Conservation (phyloP, 2,329 filamentous ascomycete species). For the Knufia petricola region DNA sequence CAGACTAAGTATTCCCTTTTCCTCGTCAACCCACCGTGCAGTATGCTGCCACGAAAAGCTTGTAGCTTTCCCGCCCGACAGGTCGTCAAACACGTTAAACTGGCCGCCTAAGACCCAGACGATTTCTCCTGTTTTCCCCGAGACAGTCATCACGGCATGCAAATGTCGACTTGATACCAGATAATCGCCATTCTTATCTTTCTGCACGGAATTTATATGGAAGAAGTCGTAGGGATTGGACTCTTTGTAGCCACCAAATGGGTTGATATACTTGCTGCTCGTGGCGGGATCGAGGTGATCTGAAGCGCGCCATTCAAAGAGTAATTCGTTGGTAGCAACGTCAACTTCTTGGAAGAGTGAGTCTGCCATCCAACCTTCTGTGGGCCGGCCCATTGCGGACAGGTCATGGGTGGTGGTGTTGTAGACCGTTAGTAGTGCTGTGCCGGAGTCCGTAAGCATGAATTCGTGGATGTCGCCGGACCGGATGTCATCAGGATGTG, state of each 20-base stretch:
- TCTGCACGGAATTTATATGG: conserved; percentile 47
- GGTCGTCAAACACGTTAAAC: conserved; percentile 33
- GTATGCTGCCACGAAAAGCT: conserved; percentile 46
- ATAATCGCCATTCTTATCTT: conserved; percentile 38
- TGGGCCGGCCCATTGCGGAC: conserved; percentile 10
- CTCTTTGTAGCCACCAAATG: conserved; percentile 13
- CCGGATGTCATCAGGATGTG: background rate
- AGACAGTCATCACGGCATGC: conserved; percentile 34
- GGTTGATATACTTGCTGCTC: conserved; percentile 13
- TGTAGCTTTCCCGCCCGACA: conserved; percentile 35
- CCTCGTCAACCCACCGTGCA: conserved; percentile 33
- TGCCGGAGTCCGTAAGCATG: conserved; percentile 14
- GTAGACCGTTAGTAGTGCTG: conserved; percentile 18
- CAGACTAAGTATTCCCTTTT: conserved; percentile 27
- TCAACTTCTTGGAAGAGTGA: conserved; percentile 39
- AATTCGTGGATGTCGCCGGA: conserved; percentile 19
- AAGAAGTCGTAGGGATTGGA: conserved; percentile 43
- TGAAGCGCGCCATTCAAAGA: conserved; percentile 41
- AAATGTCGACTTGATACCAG: conserved; percentile 36
- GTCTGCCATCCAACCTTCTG: conserved; percentile 31
- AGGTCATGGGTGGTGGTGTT: conserved; percentile 14
- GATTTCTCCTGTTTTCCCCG: conserved; percentile 34
- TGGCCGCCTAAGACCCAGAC: conserved; percentile 45
- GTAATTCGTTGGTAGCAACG: conserved; percentile 33
- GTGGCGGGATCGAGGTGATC: conserved; percentile 31